These are phyloP conservation scores for Cucumis melo DNA, from an alignment of 306 rosid genomes.

Conservation along the genomic window DNA sequence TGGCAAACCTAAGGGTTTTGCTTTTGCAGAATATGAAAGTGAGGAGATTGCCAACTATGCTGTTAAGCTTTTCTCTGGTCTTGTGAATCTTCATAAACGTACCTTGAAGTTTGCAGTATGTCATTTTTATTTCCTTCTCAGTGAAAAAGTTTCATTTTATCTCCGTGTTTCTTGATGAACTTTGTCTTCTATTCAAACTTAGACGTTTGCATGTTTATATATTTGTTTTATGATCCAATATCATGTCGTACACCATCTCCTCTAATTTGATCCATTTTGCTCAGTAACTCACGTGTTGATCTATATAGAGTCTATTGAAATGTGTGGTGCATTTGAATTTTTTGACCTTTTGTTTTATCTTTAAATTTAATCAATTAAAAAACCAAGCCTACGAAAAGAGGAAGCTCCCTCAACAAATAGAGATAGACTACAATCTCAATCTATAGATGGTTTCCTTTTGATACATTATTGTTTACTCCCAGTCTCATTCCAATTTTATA, in stretches of 20 bases:
- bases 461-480: background rate
- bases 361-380: no score
- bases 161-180: background rate
- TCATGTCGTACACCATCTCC: background rate
- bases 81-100: constrained; percentile 64
- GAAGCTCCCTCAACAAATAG: no score
- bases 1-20: constrained; percentile 63
- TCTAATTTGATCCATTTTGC: background rate
- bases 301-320: background rate
- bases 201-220: no score
- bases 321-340: background rate
- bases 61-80: constrained; percentile 82
- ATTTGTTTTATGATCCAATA: no score
- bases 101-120: constrained; percentile 81
- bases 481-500: background rate
- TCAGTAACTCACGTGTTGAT: background rate
- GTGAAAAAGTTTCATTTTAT: background rate
- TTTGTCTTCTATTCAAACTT: background rate
- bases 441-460: background rate
- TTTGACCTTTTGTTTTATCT: no score
- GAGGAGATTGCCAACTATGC: constrained; percentile 83
- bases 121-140: constrained; percentile 1
- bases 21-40: constrained; percentile 83
- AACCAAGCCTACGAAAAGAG: no score
- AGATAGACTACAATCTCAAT: no score